Percentiles rank a stretch among this genome's conserved stretches.
These are phyloP conservation scores for Fonsecaea pugnacius DNA, from an alignment of 2,329 filamentous ascomycete genomes.

Conservation along the genomic window DNA sequence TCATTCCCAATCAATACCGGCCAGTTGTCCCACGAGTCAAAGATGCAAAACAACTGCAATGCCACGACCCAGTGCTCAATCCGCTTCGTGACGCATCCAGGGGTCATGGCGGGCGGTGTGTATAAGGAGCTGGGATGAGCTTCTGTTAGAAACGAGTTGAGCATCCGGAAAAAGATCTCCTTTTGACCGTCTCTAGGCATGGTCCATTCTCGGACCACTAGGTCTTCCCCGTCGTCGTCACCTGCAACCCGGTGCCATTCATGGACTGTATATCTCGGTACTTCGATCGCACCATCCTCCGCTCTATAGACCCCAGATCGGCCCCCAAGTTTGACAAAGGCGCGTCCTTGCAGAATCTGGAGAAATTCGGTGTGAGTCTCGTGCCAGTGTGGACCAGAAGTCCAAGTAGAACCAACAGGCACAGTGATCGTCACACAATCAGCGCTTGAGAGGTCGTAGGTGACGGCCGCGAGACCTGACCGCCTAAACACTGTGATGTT, in stretches of 20 bases:
- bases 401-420: slow-evolving; percentile 52
- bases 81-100: slow-evolving; percentile 11
- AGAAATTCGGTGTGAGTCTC: slow-evolving; percentile 54
- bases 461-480: slow-evolving; percentile 23
- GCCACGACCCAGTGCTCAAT: slow-evolving; percentile 26
- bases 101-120: slow-evolving; percentile 3
- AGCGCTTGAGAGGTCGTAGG: slow-evolving; percentile 45
- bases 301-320: slow-evolving; percentile 9
- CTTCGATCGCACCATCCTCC: slow-evolving; percentile 40
- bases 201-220: slow-evolving; percentile 55
- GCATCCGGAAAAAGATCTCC: slow-evolving; percentile 56
- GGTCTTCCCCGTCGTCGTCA: slow-evolving; percentile 39
- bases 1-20: slow-evolving; percentile 27
- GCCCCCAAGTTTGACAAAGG: slow-evolving; percentile 35
- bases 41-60: slow-evolving; percentile 29
- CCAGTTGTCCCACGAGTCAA: slow-evolving; percentile 30
- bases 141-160: slow-evolving; percentile 44
- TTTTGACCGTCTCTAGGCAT: slow-evolving; percentile 53
- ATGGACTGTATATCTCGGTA: slow-evolving; percentile 46
- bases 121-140: slow-evolving; percentile 24
- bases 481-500: slow-evolving; percentile 18
- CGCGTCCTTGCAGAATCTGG: slow-evolving; percentile 47
- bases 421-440: slow-evolving; percentile 51
- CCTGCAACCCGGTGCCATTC: slow-evolving; percentile 51
- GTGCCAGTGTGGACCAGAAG: slow-evolving; percentile 58